These are phyloP conservation scores for Pseudopyrenochaeta lycopersici DNA, from an alignment of 2,329 filamentous ascomycete species.

Conservation along the genomic window DNA sequence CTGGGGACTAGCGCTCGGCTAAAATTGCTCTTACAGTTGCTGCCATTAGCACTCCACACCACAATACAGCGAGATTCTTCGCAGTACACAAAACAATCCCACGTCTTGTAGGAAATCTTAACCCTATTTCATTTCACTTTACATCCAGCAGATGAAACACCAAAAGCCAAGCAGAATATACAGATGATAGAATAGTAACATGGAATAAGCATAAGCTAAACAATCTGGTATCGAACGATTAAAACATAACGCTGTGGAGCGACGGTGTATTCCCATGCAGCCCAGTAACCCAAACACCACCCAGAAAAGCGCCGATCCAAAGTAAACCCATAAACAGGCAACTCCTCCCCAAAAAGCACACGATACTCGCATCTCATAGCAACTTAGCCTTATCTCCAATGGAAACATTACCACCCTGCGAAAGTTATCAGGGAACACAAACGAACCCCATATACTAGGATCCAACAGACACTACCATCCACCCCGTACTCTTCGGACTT, in stretches of 20 bases:
- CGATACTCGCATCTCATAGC: background rate
- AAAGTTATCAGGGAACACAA: background rate
- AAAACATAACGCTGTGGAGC: background rate
- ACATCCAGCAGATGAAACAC: no score
- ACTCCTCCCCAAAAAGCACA: background rate
- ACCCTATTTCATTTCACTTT: no score
- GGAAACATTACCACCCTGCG: background rate
- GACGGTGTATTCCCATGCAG: background rate
- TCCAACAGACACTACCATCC: constrained; percentile 38
- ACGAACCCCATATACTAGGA: background rate
- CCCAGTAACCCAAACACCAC: background rate
- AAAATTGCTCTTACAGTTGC: constrained; percentile 1
- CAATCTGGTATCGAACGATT: constrained; percentile 1
- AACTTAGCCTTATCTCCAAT: background rate
- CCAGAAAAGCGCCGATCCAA: background rate
- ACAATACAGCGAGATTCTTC: background rate
- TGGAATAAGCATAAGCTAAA: background rate
- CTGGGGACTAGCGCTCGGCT: constrained; percentile 16
- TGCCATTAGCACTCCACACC: no score
- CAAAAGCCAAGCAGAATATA: no score
- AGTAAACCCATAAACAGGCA: background rate
- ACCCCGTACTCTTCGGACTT: constrained; percentile 45
- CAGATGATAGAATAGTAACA: background rate
- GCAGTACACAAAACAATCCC: no score
- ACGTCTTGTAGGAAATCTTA: no score